Evolutionary conservation across 2,329 filamentous ascomycete species (phyloP).

Genomic region (Arthrinium phaeospermum): DNA sequence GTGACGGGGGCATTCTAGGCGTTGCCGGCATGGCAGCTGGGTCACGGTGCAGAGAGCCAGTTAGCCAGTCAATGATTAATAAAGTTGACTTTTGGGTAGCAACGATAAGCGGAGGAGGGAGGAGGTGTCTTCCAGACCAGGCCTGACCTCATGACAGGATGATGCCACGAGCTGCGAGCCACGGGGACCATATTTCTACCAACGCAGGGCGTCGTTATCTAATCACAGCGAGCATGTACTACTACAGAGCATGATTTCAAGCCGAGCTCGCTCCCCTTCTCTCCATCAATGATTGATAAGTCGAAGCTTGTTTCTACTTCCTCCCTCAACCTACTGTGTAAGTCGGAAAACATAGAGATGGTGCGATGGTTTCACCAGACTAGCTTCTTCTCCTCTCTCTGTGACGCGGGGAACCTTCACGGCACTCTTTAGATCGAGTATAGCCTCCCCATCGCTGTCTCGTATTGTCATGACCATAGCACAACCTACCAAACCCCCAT

Average conservation of each 20-base stretch:
- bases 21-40: slow-evolving; percentile 1
- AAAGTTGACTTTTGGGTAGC: slow-evolving; percentile 1
- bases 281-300: not conserved
- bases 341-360: slow-evolving; percentile 4
- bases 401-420: not conserved
- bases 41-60: not conserved
- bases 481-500: not conserved
- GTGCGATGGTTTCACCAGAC: not conserved
- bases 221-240: not conserved
- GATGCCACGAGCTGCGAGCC: slow-evolving; percentile 18
- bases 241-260: not conserved
- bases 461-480: not conserved
- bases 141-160: slow-evolving; percentile 20
- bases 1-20: not conserved
- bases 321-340: not conserved
- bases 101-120: not conserved
- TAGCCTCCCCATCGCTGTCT: not conserved
- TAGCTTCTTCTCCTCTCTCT: slow-evolving; percentile 11
- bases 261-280: not conserved
- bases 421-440: not conserved
- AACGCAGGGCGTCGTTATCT: not conserved
- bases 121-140: not conserved
- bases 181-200: slow-evolving; percentile 20
- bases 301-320: not conserved
- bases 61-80: not conserved